Evolutionary conservation across 768 basidiomycete genomes (phyloP).

Genomic region (Boletus rubescentipes): DNA sequence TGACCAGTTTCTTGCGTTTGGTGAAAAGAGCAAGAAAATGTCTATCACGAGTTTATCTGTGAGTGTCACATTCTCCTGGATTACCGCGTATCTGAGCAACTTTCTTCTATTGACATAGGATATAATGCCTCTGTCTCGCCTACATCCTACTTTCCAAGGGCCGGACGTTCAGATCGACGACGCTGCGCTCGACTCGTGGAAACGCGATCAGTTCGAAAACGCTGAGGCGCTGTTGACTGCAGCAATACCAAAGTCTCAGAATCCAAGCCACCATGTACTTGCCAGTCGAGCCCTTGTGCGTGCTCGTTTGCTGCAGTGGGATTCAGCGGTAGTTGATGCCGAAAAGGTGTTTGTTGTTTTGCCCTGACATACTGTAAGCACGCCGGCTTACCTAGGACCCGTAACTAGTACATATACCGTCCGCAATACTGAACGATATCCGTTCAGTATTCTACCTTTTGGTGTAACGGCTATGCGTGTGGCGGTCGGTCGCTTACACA

Average conservation of each 20-base stretch:
- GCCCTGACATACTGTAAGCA: no score
- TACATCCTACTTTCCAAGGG: background rate
- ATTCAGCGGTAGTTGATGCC: background rate
- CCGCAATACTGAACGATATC: no score
- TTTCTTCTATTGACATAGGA: background rate
- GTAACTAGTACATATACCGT: no score
- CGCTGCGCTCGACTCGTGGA: background rate
- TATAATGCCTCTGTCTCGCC: background rate
- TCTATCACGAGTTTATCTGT: background rate
- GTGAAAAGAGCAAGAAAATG: background rate
- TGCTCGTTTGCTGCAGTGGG: background rate
- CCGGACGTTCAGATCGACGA: background rate
- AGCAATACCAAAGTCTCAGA: background rate
- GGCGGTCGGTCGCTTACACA: no score
- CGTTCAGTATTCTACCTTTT: no score
- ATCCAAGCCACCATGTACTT: background rate
- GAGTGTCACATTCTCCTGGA: background rate
- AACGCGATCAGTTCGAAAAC: background rate
- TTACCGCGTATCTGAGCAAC: background rate
- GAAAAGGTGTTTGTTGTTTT: background rate
- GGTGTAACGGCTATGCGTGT: no score
- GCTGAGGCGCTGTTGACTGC: background rate
- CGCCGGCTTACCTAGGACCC: no score
- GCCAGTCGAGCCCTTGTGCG: background rate
- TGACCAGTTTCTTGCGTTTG: background rate